phyloP scores from a whole-genome alignment of 768 basidiomycete species.

The Amanita polypyramis region DNA sequence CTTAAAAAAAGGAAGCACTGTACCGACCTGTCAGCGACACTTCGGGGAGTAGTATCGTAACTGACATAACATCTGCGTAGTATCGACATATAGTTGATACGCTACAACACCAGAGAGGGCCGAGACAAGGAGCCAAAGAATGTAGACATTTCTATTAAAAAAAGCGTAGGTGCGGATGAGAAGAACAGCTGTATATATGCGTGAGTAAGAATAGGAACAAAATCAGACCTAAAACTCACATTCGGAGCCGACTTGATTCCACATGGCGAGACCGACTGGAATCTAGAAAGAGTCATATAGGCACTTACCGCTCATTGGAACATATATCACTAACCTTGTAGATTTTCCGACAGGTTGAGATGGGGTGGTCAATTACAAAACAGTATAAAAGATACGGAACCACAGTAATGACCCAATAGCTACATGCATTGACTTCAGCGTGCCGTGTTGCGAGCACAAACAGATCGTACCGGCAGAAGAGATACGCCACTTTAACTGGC shows the following conservation, averaged over 20 bases:
- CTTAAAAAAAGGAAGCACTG: slow-evolving; percentile 57
- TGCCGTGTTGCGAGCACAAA: background rate
- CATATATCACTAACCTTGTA: slow-evolving; percentile 39
- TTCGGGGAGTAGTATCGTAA: slow-evolving; percentile 6
- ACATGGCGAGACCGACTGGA: slow-evolving; percentile 74
- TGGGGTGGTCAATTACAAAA: slow-evolving; percentile 61
- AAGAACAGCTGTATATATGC: slow-evolving; percentile 46
- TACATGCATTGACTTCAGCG: slow-evolving; percentile 16
- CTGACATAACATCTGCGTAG: slow-evolving; percentile 69
- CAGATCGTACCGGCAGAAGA: slow-evolving; percentile 64
- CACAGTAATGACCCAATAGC: slow-evolving; percentile 76
- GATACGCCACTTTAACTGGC: slow-evolving; percentile 72
- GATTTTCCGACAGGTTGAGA: slow-evolving; percentile 55
- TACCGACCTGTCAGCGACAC: slow-evolving; percentile 6
- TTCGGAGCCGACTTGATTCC: slow-evolving; percentile 82
- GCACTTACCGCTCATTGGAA: slow-evolving; percentile 1
- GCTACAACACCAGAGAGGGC: slow-evolving; percentile 66
- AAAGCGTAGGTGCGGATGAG: slow-evolving; percentile 81
- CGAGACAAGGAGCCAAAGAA: slow-evolving; percentile 52
- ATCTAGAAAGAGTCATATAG: slow-evolving; percentile 31
- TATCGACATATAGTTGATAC: slow-evolving; percentile 75
- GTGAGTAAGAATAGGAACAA: slow-evolving; percentile 6
- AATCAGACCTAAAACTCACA: slow-evolving; percentile 32
- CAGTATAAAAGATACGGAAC: slow-evolving; percentile 72
- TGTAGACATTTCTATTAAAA: slow-evolving; percentile 67